phyloP scores from a whole-genome alignment of 179 eudicot genomes.

The Drosera spatulata region DNA sequence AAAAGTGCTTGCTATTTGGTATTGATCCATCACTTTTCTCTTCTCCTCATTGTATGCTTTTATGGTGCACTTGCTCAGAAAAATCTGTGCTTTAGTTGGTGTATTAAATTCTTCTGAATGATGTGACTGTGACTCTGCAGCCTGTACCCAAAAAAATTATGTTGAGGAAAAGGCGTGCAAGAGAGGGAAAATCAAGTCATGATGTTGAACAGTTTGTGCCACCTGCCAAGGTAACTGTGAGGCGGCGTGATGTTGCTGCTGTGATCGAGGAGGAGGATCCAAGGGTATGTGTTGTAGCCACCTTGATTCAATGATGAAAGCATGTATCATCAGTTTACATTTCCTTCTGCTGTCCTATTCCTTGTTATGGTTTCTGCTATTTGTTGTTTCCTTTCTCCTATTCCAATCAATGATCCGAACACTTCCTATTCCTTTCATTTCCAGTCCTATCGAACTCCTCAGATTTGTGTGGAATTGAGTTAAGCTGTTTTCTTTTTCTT shows the following conservation, averaged over 20 bases:
- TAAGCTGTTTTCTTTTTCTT: neutral
- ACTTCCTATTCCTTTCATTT: neutral
- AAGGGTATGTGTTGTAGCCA: constrained; percentile 24
- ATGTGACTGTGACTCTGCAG: constrained; percentile 24
- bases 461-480: too few species aligned
- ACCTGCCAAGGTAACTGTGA: constrained; percentile 66
- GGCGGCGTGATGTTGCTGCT: constrained; percentile 44
- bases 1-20: constrained; percentile 79
- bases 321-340: neutral
- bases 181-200: constrained; percentile 70
- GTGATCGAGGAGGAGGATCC: constrained; percentile 56
- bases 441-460: too few species aligned
- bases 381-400: neutral
- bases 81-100: neutral
- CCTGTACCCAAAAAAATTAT: constrained; percentile 86
- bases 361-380: neutral
- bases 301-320: neutral
- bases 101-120: constrained; percentile 2
- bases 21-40: constrained; percentile 3
- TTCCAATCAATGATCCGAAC: neutral
- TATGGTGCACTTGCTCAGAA: neutral
- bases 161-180: constrained; percentile 77
- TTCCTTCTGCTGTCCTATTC: neutral
- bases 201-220: constrained; percentile 82
- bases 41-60: neutral